Evolutionary conservation across 345 rosid genomes (phyloP).

Genomic region (Fremontodendron californicum): DNA sequence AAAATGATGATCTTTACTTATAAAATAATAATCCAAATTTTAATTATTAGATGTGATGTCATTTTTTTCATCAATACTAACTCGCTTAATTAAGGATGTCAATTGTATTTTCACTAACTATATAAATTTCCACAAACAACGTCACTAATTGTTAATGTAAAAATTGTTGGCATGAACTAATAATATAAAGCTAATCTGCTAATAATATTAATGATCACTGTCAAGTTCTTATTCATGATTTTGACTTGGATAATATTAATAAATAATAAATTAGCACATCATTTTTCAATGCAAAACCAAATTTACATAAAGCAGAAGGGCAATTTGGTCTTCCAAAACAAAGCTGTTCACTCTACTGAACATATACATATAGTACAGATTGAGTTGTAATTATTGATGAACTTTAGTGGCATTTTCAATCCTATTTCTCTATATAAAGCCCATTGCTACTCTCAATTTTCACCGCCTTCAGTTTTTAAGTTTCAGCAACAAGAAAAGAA

Average conservation of each 20-base stretch:
- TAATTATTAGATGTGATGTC: too few relatives aligned
- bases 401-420: slow-evolving; percentile 31
- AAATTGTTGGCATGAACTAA: too few relatives aligned
- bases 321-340: not conserved
- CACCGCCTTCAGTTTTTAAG: slow-evolving; percentile 9
- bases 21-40: too few relatives aligned
- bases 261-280: not conserved
- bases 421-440: slow-evolving; percentile 39
- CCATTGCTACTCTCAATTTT: not conserved
- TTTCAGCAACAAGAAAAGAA: not conserved
- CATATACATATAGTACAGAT: slow-evolving; percentile 2
- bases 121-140: too few relatives aligned
- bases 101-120: too few relatives aligned
- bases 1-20: too few relatives aligned
- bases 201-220: too few relatives aligned
- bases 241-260: not conserved
- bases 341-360: not conserved
- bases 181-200: too few relatives aligned
- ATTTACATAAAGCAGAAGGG: not conserved
- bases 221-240: too few relatives aligned
- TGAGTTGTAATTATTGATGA: slow-evolving; percentile 29
- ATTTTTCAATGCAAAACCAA: not conserved
- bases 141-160: too few relatives aligned
- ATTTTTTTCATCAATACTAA: too few relatives aligned
- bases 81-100: too few relatives aligned